Conservation (phyloP, 1,284 basidiomycete species). For the Leccinum insigne region DNA sequence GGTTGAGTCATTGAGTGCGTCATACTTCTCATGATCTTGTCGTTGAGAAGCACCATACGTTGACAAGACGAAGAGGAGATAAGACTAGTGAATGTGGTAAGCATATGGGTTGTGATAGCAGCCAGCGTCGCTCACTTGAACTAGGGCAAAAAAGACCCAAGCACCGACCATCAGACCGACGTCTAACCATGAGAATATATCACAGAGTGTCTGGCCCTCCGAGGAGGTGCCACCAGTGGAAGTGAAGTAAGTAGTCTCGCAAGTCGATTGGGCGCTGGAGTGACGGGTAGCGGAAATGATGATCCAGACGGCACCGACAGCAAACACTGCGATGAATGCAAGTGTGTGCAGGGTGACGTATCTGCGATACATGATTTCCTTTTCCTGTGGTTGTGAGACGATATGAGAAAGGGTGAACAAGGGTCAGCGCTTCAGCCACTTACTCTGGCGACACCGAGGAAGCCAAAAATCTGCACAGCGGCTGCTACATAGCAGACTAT, state of each 20-base stretch:
- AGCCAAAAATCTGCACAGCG: constrained; percentile 75
- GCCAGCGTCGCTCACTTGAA: constrained; percentile 53
- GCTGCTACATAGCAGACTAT: constrained; percentile 74
- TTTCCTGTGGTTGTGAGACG: constrained; percentile 56
- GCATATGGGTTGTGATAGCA: not conserved
- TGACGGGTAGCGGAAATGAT: constrained; percentile 78
- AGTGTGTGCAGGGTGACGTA: constrained; percentile 74
- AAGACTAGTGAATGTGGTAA: constrained; percentile 46
- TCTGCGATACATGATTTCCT: constrained; percentile 69
- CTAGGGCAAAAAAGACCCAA: constrained; percentile 74
- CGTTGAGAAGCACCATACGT: constrained; percentile 77
- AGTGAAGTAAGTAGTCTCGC: constrained; percentile 63
- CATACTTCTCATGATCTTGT: constrained; percentile 79
- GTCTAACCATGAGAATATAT: constrained; percentile 89
- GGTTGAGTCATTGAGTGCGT: constrained; percentile 69
- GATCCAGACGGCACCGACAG: constrained; percentile 79
- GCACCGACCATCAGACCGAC: constrained; percentile 89
- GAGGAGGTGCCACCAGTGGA: constrained; percentile 37
- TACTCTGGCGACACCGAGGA: constrained; percentile 79
- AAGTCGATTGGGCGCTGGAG: constrained; percentile 63
- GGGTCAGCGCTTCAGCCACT: constrained; percentile 23
- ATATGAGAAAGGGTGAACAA: not conserved
- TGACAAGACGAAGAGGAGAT: constrained; percentile 68
- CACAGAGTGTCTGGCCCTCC: constrained; percentile 72
- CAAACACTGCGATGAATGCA: constrained; percentile 60